Evolutionary conservation across 345 rosid genomes (phyloP).

Genomic region (Mangifera indica): DNA sequence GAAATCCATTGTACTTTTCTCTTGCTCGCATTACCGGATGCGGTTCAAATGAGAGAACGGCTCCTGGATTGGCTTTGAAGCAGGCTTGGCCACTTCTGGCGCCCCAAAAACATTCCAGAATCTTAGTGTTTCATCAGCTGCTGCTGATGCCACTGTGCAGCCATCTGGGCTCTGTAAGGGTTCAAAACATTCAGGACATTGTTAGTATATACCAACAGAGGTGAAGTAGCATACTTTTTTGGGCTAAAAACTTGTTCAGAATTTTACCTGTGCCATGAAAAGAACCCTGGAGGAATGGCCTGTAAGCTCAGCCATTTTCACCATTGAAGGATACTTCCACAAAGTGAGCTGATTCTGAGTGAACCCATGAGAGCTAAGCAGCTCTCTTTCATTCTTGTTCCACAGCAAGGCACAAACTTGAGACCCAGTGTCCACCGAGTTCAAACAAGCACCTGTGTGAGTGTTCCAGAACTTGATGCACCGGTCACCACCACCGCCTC

Average conservation of each 20-base stretch:
- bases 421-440: constrained; percentile 48
- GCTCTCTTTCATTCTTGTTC: constrained; percentile 53
- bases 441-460: constrained; percentile 51
- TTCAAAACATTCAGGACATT: neutral
- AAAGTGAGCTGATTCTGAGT: constrained; percentile 45
- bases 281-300: constrained; percentile 54
- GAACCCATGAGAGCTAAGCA: constrained; percentile 56
- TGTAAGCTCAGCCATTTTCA: constrained; percentile 45
- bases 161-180: constrained; percentile 54
- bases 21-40: constrained; percentile 33
- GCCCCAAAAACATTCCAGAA: constrained; percentile 67
- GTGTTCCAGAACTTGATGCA: constrained; percentile 52
- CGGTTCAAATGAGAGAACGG: constrained; percentile 49
- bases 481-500: constrained; percentile 56
- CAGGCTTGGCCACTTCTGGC: constrained; percentile 51
- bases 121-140: constrained; percentile 59
- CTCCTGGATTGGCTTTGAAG: constrained; percentile 42
- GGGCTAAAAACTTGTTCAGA: neutral
- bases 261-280: constrained; percentile 46
- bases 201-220: neutral
- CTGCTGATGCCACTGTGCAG: constrained; percentile 65
- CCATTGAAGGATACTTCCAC: constrained; percentile 58
- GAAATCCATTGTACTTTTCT: neutral
- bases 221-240: no score
- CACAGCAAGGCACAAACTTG: constrained; percentile 51